phyloP scores from a whole-genome alignment of 768 basidiomycete species.

The Leccinum rimulosum region DNA sequence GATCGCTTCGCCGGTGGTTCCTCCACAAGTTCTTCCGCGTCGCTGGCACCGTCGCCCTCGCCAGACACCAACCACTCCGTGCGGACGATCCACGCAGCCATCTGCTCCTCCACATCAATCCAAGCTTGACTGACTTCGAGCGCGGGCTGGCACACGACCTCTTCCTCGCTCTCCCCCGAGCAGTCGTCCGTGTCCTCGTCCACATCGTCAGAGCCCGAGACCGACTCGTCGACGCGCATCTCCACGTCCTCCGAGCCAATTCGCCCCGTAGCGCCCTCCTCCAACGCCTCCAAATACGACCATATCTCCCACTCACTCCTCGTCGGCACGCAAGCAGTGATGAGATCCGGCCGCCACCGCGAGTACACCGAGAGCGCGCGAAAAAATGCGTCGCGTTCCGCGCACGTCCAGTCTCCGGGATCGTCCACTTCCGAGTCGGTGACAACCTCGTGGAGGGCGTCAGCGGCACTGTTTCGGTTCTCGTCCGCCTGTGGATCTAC shows the following conservation, averaged over 20 bases:
- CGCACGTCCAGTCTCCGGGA: constrained; percentile 50
- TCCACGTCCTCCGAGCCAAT: constrained; percentile 6
- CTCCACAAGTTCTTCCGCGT: neutral
- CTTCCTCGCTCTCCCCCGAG: neutral
- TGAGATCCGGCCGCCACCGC: constrained; percentile 72
- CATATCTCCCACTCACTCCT: constrained; percentile 69
- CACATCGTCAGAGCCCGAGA: neutral
- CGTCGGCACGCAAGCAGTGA: constrained; percentile 62
- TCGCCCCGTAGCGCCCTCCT: constrained; percentile 21
- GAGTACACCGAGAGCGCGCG: constrained; percentile 65
- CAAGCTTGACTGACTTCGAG: constrained; percentile 37
- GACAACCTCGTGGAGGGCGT: neutral
- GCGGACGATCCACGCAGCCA: constrained; percentile 26
- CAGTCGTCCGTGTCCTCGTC: neutral
- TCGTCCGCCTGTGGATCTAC: neutral
- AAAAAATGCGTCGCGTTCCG: constrained; percentile 74
- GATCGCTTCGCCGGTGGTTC: constrained; percentile 8
- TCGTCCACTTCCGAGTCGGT: neutral
- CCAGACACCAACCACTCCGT: constrained; percentile 1
- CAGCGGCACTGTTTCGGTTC: neutral
- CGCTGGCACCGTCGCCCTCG: neutral
- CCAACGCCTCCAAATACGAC: constrained; percentile 58
- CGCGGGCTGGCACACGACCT: constrained; percentile 25
- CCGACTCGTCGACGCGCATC: neutral
- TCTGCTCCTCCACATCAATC: constrained; percentile 33